Base-by-base conservation (phyloP, 768 basidiomycete species). In the Serendipita sp. region DNA sequence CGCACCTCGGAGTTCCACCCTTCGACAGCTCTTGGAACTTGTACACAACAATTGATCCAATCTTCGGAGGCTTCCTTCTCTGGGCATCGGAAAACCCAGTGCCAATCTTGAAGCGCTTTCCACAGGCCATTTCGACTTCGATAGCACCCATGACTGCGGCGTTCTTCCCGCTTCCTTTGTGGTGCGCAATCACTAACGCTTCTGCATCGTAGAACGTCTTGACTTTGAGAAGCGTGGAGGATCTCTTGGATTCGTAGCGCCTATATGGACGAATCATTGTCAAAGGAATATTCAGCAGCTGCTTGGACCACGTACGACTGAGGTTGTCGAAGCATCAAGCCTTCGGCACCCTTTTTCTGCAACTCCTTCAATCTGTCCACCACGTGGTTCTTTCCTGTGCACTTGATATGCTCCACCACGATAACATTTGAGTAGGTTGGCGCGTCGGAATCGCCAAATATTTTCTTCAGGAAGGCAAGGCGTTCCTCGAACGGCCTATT, bases 141-240 rank as follows among this genome's bases (percentile, higher is more conserved):
- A 63, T 38, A 5, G 62, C 62, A 0, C 62, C 62, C n/a, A 28
- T 34, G 22, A 63, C 51, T 7, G 28, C 38, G n/a, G 53, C 62
- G 34, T 63, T 44, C 42, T 63, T 63, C 38, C 62, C 62, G 17
- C 28, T 22, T 5, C 62, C 62, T 42, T 53, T 58, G 38, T 34
- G 50, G 42, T 63, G 38, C 3, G 50, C 64, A 2, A 75, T 80
- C 4, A 83, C 80, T 34, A 78, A 65, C 14, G 81, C 82, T 67
- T 83, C 82, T 1, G 80, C 81, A 65, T 83, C 81, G 67, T 80
- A 81, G 69, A 82, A 83, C 2, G 80, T 79, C 77, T 83, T 83
- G 68, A 83, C 75, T 68, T 83, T 83, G 16, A 81, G 69, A 3
- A 83, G 70, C 2, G 78, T 76, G 3, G 67, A 70, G 0, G 80